A percentile compares a stretch with the other conserved stretches of the same genome.
These are phyloP conservation scores for Sphagnum magellanicum DNA, from an alignment of 228 moss, liverwort and hornwort species.

Conservation along the genomic window DNA sequence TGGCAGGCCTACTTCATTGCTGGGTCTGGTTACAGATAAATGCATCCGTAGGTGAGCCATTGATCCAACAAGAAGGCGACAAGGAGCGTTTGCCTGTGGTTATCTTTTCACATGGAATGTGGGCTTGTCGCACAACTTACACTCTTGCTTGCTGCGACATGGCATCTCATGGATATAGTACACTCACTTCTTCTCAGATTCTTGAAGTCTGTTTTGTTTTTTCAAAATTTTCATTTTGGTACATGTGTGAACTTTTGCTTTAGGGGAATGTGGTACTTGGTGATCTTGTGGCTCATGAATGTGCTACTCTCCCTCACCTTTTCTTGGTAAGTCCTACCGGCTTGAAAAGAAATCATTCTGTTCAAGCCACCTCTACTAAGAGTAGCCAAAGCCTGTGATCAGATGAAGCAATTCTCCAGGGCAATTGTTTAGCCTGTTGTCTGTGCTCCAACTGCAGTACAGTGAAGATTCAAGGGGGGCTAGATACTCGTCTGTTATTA, in stretches of 20 bases:
- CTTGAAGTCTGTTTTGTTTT: neutral
- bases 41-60: constrained; percentile 44
- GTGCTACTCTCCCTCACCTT: too few species aligned
- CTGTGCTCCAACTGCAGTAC: neutral
- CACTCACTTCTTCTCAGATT: neutral
- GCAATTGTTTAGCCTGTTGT: neutral
- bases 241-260: neutral
- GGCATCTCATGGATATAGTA: constrained; percentile 71
- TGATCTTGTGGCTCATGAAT: too few species aligned
- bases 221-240: neutral
- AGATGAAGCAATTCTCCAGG: neutral
- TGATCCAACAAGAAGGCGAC: constrained; percentile 37
- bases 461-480: neutral
- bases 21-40: constrained; percentile 26
- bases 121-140: constrained; percentile 78
- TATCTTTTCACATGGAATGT: constrained; percentile 74
- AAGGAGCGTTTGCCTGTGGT: constrained; percentile 58
- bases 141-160: constrained; percentile 65
- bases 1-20: constrained; percentile 23
- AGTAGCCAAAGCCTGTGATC: neutral
- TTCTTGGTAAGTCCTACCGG: too few species aligned
- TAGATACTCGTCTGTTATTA: neutral
- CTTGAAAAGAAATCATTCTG: too few species aligned
- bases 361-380: neutral
- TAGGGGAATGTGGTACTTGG: neutral